Evolutionary conservation across 495 filamentous ascomycete species (phyloP).

Genomic region (Lineolata rhizophorae): DNA sequence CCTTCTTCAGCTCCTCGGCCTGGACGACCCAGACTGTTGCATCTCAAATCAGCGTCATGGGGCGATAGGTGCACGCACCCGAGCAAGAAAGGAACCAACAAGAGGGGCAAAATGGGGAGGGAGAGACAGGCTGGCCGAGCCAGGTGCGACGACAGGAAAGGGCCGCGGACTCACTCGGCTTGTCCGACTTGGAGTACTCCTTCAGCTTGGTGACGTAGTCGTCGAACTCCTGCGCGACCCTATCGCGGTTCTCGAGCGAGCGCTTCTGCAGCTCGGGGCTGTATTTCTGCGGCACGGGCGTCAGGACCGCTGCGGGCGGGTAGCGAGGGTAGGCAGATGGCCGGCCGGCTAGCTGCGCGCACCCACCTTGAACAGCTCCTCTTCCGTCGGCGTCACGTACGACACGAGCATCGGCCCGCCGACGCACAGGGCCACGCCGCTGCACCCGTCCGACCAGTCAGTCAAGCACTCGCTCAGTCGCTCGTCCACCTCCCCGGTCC

Average conservation of each 20-base stretch:
- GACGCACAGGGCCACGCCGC: slow-evolving; percentile 43
- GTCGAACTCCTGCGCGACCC: slow-evolving; percentile 64
- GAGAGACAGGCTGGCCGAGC: no score
- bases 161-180: slow-evolving; percentile 60
- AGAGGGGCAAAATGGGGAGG: no score
- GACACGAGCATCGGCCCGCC: slow-evolving; percentile 72
- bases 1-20: no score
- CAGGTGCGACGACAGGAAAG: no score
- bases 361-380: slow-evolving; percentile 56
- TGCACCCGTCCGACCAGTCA: no score
- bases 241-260: slow-evolving; percentile 49
- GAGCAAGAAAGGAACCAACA: no score
- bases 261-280: slow-evolving; percentile 81
- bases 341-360: background rate
- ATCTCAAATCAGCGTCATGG: no score
- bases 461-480: no score
- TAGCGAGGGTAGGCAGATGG: background rate
- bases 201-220: slow-evolving; percentile 67
- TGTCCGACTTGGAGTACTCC: slow-evolving; percentile 74
- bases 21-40: no score
- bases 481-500: no score
- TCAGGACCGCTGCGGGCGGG: background rate
- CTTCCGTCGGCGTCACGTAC: slow-evolving; percentile 66
- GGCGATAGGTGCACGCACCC: no score
- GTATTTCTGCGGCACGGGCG: slow-evolving; percentile 34